Evolutionary conservation across 768 basidiomycete species (phyloP).

Genomic region (Amanita inopinata): DNA sequence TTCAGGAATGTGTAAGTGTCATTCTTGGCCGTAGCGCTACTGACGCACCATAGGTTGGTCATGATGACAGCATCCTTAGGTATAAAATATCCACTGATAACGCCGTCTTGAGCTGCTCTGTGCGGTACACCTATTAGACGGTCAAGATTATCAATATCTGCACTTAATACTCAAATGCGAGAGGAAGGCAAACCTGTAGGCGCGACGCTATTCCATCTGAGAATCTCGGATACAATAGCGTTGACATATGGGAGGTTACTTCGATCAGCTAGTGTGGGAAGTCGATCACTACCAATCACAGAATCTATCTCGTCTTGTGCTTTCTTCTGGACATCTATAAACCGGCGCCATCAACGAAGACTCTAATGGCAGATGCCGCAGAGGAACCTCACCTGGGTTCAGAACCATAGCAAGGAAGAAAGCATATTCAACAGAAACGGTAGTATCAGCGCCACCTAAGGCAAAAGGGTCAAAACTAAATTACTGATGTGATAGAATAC

Average conservation of each 20-base stretch:
- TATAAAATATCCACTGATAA: constrained; percentile 32
- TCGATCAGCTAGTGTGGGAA: neutral
- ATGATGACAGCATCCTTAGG: constrained; percentile 40
- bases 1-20: neutral
- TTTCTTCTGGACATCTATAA: constrained; percentile 1
- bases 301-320: neutral
- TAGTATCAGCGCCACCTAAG: constrained; percentile 36
- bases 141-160: neutral
- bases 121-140: constrained; percentile 32
- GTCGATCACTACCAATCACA: neutral
- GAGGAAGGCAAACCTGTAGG: neutral
- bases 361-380: neutral
- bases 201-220: neutral
- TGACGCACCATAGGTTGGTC: constrained; percentile 36
- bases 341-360: neutral
- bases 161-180: neutral
- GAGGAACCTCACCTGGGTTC: constrained; percentile 18
- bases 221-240: neutral
- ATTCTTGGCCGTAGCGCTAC: too few relatives aligned
- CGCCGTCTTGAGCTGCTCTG: constrained; percentile 33
- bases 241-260: neutral
- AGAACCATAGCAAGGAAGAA: constrained; percentile 42
- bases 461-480: neutral
- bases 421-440: constrained; percentile 33
- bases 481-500: neutral